Evolutionary conservation across 2,329 filamentous ascomycete species (phyloP).

Genomic region (Cladosporium sp.): DNA sequence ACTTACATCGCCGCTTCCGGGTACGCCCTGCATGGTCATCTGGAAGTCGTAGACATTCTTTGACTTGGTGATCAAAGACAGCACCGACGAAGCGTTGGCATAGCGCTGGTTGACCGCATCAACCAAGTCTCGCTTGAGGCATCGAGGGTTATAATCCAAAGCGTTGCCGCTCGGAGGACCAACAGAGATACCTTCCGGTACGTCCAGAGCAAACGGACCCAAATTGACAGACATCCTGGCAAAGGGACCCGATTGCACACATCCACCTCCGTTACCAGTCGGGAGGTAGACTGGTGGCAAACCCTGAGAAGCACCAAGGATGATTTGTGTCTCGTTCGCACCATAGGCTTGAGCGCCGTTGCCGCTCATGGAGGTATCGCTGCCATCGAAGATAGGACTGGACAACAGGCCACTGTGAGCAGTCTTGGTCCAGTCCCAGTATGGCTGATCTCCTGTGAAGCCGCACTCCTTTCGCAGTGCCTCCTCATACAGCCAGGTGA

Average conservation of each 20-base stretch:
- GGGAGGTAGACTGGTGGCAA: constrained; percentile 41
- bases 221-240: constrained; percentile 49
- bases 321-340: constrained; percentile 17
- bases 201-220: constrained; percentile 47
- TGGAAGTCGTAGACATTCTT: constrained; percentile 31
- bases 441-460: constrained; percentile 48
- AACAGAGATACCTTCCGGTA: constrained; percentile 30
- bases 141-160: constrained; percentile 38
- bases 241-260: constrained; percentile 54
- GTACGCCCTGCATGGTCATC: constrained; percentile 32
- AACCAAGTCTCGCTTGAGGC: constrained; percentile 42
- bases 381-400: constrained; percentile 60
- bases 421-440: constrained; percentile 53
- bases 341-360: constrained; percentile 30
- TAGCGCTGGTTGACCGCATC: constrained; percentile 17
- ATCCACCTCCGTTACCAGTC: constrained; percentile 56
- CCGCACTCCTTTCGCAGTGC: constrained; percentile 48
- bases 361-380: constrained; percentile 44
- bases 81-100: constrained; percentile 19
- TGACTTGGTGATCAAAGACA: constrained; percentile 26
- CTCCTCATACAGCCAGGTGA: constrained; percentile 46
- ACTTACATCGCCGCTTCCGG: constrained; percentile 24
- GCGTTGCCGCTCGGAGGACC: constrained; percentile 36
- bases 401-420: constrained; percentile 43
- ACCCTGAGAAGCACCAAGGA: constrained; percentile 22